These are phyloP conservation scores for Alternaria brassicicola DNA, from an alignment of 2,329 filamentous ascomycete genomes.

Conservation along the genomic window DNA sequence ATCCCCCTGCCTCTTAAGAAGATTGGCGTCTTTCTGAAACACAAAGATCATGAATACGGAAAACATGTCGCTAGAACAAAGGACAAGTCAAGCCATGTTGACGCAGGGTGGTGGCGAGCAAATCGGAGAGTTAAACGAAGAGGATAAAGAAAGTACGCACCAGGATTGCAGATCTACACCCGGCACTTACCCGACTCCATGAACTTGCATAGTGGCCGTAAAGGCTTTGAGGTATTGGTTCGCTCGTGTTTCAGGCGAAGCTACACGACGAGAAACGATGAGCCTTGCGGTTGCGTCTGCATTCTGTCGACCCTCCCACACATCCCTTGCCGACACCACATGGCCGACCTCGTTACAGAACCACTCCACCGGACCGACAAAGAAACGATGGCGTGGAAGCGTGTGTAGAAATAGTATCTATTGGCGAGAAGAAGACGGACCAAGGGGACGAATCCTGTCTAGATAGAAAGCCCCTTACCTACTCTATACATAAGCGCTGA, in stretches of 20 bases:
- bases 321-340: conserved; percentile 13
- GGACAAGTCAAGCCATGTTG: conserved; percentile 10
- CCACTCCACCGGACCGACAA: not conserved
- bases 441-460: conserved; percentile 5
- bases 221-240: conserved; percentile 15
- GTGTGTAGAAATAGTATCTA: conserved; percentile 3
- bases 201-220: conserved; percentile 6
- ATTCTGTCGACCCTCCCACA: conserved; percentile 24
- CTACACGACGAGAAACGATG: not conserved
- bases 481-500: conserved; percentile 11
- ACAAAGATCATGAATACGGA: conserved; percentile 1
- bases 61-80: conserved; percentile 18
- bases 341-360: conserved; percentile 8
- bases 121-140: conserved; percentile 17
- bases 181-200: conserved; percentile 13
- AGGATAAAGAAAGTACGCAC: conserved; percentile 37
- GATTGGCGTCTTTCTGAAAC: conserved; percentile 18
- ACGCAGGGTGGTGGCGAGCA: conserved; percentile 14
- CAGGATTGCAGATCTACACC: conserved; percentile 27
- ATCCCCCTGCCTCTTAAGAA: not conserved
- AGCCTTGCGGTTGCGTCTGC: conserved; percentile 14
- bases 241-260: conserved; percentile 8
- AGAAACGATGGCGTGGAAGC: not conserved
- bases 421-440: conserved; percentile 5
- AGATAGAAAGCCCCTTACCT: conserved; percentile 10